phyloP scores from a whole-genome alignment of 257 asterid species.

The Fraxinus americana region DNA sequence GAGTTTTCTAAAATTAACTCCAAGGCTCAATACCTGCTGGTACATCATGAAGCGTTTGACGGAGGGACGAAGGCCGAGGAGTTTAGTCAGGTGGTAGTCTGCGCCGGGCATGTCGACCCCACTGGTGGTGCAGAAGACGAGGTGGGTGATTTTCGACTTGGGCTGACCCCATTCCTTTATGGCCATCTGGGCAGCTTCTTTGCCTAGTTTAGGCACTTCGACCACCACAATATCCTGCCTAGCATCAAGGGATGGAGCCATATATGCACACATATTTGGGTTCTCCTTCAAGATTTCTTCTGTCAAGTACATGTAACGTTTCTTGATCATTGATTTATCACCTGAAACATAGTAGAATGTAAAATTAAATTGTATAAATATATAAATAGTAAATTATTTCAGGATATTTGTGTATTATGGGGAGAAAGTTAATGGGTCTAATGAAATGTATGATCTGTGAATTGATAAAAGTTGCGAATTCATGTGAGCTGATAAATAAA shows the following conservation, averaged over 20 bases:
- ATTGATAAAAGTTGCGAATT: too few relatives aligned
- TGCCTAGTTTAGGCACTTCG: constrained; percentile 80
- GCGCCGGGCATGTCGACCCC: constrained; percentile 95
- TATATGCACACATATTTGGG: constrained; percentile 57
- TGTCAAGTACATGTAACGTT: constrained; percentile 64
- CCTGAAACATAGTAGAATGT: constrained; percentile 35
- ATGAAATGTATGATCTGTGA: too few relatives aligned
- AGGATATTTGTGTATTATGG: not conserved
- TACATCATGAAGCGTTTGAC: constrained; percentile 76
- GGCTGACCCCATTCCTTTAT: constrained; percentile 91
- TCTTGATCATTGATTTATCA: constrained; percentile 66
- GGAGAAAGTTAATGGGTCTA: too few relatives aligned
- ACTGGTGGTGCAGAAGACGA: constrained; percentile 75
- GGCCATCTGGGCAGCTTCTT: constrained; percentile 82
- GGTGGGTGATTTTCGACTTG: constrained; percentile 73
- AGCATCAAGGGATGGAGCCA: constrained; percentile 73
- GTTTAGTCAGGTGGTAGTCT: constrained; percentile 75
- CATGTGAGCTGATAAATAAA: too few relatives aligned
- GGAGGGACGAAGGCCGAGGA: constrained; percentile 69
- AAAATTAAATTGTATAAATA: not conserved
- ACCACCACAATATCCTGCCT: constrained; percentile 74
- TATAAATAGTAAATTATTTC: too few relatives aligned
- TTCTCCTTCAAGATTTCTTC: constrained; percentile 64
- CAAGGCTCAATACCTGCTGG: constrained; percentile 34
- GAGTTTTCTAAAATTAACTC: too few relatives aligned